phyloP scores from a whole-genome alignment of 73 alveolate genomes.

The Breviolum minutum region DNA sequence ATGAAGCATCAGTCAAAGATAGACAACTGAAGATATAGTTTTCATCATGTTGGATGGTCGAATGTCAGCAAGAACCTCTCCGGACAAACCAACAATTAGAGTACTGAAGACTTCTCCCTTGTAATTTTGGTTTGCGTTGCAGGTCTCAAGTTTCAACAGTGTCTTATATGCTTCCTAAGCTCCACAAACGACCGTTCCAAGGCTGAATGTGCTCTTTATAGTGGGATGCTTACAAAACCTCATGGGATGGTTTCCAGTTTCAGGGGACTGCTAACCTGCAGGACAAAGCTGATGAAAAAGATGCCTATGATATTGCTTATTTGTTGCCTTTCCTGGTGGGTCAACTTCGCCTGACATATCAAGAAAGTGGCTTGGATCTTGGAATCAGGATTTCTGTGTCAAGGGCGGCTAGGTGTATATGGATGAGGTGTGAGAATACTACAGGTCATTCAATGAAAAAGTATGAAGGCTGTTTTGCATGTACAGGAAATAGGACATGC shows the following conservation, averaged over 20 bases:
- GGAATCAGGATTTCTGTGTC: not conserved
- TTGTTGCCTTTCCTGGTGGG: slow-evolving; percentile 75
- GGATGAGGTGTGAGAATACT: not conserved
- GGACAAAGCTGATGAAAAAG: slow-evolving; percentile 43
- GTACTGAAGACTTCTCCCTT: too few relatives aligned
- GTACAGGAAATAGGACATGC: too few relatives aligned
- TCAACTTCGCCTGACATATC: slow-evolving; percentile 62
- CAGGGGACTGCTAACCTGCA: not conserved
- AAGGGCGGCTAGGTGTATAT: not conserved
- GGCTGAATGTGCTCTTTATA: not conserved
- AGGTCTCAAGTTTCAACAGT: too few relatives aligned
- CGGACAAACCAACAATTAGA: too few relatives aligned
- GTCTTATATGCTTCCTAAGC: too few relatives aligned
- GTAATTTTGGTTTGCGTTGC: too few relatives aligned
- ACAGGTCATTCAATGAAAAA: not conserved
- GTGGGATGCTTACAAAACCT: not conserved
- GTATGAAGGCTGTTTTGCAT: too few relatives aligned
- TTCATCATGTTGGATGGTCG: too few relatives aligned
- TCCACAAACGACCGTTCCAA: too few relatives aligned
- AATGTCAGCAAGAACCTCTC: too few relatives aligned
- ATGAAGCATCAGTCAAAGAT: too few relatives aligned
- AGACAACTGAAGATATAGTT: too few relatives aligned
- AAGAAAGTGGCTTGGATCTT: slow-evolving; percentile 19
- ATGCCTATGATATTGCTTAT: slow-evolving; percentile 69
- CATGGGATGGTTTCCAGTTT: not conserved